Conservation (phyloP, 495 filamentous ascomycete species). For the Aeminium ludgeri region DNA sequence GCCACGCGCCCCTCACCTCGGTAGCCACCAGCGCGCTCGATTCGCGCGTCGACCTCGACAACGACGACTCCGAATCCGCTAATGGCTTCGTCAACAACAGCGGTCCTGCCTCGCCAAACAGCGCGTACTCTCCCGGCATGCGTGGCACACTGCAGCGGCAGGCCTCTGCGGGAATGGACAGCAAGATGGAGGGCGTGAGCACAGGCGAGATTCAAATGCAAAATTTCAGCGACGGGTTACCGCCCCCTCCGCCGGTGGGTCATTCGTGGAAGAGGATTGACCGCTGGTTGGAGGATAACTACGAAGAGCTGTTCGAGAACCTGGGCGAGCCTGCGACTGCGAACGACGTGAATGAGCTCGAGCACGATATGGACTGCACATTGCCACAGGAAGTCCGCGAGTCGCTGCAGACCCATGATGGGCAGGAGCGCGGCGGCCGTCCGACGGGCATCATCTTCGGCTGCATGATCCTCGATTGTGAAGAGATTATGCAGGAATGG, state of each 20-base stretch:
- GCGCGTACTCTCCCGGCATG: conserved; percentile 83
- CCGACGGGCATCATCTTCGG: conserved; percentile 90
- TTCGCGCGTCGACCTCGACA: conserved; percentile 33
- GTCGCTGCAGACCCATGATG: conserved; percentile 79
- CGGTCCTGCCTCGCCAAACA: conserved; percentile 37
- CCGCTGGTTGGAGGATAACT: conserved; percentile 84
- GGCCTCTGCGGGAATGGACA: conserved; percentile 33
- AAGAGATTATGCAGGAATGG: conserved; percentile 97
- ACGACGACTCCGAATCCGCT: conserved; percentile 28
- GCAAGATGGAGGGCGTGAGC: conserved; percentile 46
- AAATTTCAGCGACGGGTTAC: conserved; percentile 78
- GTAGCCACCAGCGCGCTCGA: conserved; percentile 52
- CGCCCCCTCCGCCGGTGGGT: conserved; percentile 68
- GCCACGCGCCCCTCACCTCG: conserved; percentile 24
- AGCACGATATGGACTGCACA: conserved; percentile 89
- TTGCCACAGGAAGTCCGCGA: conserved; percentile 87
- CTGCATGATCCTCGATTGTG: conserved; percentile 90
- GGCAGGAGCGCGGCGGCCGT: conserved; percentile 80
- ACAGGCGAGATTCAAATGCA: conserved; percentile 89
- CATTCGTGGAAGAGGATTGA: conserved; percentile 94
- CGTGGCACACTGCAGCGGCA: conserved; percentile 50
- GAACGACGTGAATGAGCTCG: conserved; percentile 93
- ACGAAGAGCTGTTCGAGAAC: conserved; percentile 85
- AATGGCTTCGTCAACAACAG: conserved; percentile 48
- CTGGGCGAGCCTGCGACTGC: conserved; percentile 75